phyloP scores from a whole-genome alignment of 169 alveolate genomes.

The Cryptosporidium felis region DNA sequence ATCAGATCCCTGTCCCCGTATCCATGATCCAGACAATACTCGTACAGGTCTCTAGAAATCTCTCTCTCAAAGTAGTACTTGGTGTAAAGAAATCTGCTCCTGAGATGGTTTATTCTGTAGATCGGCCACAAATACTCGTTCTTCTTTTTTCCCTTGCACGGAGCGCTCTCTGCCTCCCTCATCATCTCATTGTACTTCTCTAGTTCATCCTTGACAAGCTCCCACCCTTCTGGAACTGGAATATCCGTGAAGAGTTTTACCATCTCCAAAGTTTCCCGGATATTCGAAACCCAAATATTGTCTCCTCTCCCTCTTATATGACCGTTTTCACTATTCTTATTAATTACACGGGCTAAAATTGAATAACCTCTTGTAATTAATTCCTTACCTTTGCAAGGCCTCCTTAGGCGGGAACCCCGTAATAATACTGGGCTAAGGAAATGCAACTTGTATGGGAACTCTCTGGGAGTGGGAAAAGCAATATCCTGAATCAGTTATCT shows the following conservation, averaged over 20 bases:
- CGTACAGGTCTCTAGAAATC: constrained; percentile 96
- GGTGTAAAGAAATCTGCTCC: constrained; percentile 93
- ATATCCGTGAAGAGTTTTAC: constrained; percentile 79
- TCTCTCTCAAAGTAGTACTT: constrained; percentile 90
- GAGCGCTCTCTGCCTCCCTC: constrained; percentile 94
- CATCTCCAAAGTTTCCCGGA: constrained; percentile 67
- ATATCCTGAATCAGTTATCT: background rate
- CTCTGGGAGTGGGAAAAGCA: background rate
- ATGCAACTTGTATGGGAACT: too few species aligned
- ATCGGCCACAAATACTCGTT: constrained; percentile 97
- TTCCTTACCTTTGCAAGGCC: too few species aligned
- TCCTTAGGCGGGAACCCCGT: too few species aligned
- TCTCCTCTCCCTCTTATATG: too few species aligned
- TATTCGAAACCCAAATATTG: too few species aligned
- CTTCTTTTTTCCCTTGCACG: constrained; percentile 94
- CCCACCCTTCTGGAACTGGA: constrained; percentile 94
- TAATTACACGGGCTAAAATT: too few species aligned
- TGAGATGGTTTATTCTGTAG: constrained; percentile 93
- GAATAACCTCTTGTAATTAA: too few species aligned
- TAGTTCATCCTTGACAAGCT: constrained; percentile 89
- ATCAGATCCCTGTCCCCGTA: constrained; percentile 96
- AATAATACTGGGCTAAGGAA: too few species aligned
- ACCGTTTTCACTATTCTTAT: too few species aligned
- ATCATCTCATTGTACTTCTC: constrained; percentile 90
- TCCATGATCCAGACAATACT: constrained; percentile 94